Base-by-base conservation (phyloP, 805 yeast species). In the Nakazawaea ishiwadae region DNA sequence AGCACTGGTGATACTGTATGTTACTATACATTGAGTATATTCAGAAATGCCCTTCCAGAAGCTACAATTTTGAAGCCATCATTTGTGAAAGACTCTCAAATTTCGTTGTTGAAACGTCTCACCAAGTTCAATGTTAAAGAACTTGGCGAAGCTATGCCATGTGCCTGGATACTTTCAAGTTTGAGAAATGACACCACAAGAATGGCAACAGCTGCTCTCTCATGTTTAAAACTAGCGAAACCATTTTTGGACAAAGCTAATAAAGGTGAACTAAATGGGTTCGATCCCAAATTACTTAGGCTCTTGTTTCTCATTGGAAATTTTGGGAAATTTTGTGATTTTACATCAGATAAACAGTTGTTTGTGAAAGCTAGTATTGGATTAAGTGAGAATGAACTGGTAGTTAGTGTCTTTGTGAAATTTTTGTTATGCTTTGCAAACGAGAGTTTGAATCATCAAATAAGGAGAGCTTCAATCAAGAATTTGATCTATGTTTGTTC, bases 81-180 rank as follows among this genome's bases (percentile, higher is more conserved):
- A 3, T 82, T 79, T 50, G 51, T 78, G 20, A 47, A 56, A 17
- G 71, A 68, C 8, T 67, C 80, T 12, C 81, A 77, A 53, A 51
- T 66, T 0, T 66, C 75, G 2, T 51, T 86, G n/a, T 54, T 84
- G 46, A 64, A 65, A 26, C 62, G 75, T 24, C 56, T 86, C 24
- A 80, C 90, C 2, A 81, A 75, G 46, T 73, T 81, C 59, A 73
- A 69, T 39, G 68, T 71, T 0, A 66, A 56, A 44, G 93, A 85
- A 49, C 58, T 86, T 7, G 75, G 75, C n/a, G 81, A 80, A 52
- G 95, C 91, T 0, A 72, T 86, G 56, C 88, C 89, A 1, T 69
- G 86, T 43, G 59, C 77, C 4, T 79, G 88, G 83, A 58, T 58
- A 7, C 61, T 85, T 0, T 69, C 84, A 2, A 52, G 48, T 3